Evolutionary conservation across 768 basidiomycete species (phyloP).

Genomic region (Boletus patriciae): DNA sequence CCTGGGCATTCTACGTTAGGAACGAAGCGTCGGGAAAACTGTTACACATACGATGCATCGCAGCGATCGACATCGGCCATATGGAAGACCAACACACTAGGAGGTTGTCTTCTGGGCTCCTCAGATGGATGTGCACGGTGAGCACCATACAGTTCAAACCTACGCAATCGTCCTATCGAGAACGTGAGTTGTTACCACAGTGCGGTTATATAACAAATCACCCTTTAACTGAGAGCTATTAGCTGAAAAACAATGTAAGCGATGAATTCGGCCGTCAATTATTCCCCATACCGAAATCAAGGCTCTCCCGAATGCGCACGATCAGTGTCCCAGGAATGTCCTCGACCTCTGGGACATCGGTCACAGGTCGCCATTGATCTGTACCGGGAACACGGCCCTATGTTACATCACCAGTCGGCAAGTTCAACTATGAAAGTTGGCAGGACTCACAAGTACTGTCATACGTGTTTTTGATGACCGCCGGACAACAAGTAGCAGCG

Average conservation of each 20-base stretch:
- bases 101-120: conserved; percentile 70
- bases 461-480: conserved; percentile 87
- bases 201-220: not conserved
- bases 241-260: conserved; percentile 46
- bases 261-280: not conserved
- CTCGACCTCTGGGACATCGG: conserved; percentile 85
- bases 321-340: conserved; percentile 81
- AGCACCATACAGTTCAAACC: conserved; percentile 87
- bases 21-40: not conserved
- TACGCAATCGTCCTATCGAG: conserved; percentile 64
- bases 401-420: not conserved
- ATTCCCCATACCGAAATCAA: conserved; percentile 75
- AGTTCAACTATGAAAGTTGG: not conserved
- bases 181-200: not conserved
- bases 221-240: conserved; percentile 96
- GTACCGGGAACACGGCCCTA: conserved; percentile 89
- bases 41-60: conserved; percentile 80
- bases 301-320: conserved; percentile 82
- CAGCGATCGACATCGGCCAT: conserved; percentile 88
- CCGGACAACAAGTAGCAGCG: conserved; percentile 85
- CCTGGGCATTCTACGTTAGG: conserved; percentile 38
- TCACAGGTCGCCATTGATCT: conserved; percentile 85
- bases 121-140: conserved; percentile 86
- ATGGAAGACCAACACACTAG: conserved; percentile 85
- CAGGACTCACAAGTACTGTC: conserved; percentile 70